These are phyloP conservation scores for Alloascoidea hylecoeti DNA, from an alignment of 805 yeast genomes.

Conservation along the genomic window DNA sequence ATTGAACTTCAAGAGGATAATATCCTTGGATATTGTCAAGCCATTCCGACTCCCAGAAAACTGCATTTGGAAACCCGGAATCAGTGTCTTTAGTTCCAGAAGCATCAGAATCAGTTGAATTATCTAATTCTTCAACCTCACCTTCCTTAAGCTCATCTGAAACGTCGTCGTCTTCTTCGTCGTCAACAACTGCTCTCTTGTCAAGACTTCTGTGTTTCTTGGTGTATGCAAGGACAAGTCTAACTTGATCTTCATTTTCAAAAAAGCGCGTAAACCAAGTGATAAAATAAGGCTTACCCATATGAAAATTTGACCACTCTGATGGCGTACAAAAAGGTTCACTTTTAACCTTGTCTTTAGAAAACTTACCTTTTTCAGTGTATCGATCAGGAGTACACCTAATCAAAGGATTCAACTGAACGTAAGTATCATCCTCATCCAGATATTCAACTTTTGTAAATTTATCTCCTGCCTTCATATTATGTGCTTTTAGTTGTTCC, in stretches of 20 bases:
- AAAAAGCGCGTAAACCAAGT: constrained; percentile 73
- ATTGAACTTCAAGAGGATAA: constrained; percentile 43
- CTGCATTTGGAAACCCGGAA: constrained; percentile 10
- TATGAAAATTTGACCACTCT: constrained; percentile 39
- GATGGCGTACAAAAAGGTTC: constrained; percentile 83
- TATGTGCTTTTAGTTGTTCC: constrained; percentile 58
- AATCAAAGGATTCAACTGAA: constrained; percentile 58
- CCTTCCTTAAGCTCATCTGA: constrained; percentile 9
- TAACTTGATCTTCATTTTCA: constrained; percentile 37
- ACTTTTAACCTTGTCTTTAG: constrained; percentile 30
- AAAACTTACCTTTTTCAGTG: constrained; percentile 43
- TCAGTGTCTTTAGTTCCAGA: constrained; percentile 6
- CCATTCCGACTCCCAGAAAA: constrained; percentile 70
- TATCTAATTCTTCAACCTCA: constrained; percentile 10
- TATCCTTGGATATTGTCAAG: constrained; percentile 44
- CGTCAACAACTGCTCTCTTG: too few species aligned
- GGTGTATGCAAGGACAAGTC: constrained; percentile 51
- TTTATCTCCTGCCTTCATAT: constrained; percentile 46
- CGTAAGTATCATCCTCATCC: constrained; percentile 65
- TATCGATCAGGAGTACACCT: constrained; percentile 78
- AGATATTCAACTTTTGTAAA: constrained; percentile 39
- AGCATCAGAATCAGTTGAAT: constrained; percentile 8
- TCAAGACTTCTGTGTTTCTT: constrained; percentile 37
- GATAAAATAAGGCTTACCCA: constrained; percentile 55
- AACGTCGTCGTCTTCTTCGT: constrained; percentile 25